A percentile compares a stretch with the other conserved stretches of the same genome.
Evolutionary conservation across 2,329 filamentous ascomycete species (phyloP).

Genomic region (Ascochyta fabae): DNA sequence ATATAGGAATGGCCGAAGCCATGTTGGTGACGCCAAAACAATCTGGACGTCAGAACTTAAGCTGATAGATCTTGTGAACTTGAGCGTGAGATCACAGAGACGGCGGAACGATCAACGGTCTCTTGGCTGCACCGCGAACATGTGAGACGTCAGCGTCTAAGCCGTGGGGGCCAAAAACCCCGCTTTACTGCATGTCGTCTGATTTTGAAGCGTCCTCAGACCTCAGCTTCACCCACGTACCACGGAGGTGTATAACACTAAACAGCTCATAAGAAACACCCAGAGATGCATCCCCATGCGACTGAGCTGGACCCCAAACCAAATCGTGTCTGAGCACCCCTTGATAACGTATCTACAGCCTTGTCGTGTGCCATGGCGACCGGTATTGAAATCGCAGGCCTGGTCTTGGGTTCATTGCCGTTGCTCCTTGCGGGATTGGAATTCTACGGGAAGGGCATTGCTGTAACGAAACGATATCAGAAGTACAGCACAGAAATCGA

Average conservation of each 20-base stretch:
- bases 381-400: constrained; percentile 32
- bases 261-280: too few species aligned
- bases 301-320: too few species aligned
- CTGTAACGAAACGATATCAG: constrained; percentile 35
- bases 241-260: too few species aligned
- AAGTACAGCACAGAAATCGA: constrained; percentile 32
- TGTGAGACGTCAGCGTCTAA: constrained; percentile 12
- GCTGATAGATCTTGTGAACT: too few species aligned
- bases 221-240: too few species aligned
- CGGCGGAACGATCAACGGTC: background rate
- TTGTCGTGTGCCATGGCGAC: constrained; percentile 9
- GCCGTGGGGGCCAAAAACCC: constrained; percentile 5
- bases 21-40: background rate
- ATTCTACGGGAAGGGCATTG: constrained; percentile 41
- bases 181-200: background rate
- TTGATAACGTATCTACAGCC: too few species aligned
- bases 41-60: too few species aligned
- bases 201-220: too few species aligned
- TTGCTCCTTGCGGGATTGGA: constrained; percentile 43
- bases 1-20: background rate
- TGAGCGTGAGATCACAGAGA: too few species aligned
- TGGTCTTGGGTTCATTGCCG: constrained; percentile 43
- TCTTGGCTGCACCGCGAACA: background rate
- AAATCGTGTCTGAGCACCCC: too few species aligned
- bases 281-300: too few species aligned